Conservation (phyloP, 305 asterid species). For the Fraxinus angustifolia region DNA sequence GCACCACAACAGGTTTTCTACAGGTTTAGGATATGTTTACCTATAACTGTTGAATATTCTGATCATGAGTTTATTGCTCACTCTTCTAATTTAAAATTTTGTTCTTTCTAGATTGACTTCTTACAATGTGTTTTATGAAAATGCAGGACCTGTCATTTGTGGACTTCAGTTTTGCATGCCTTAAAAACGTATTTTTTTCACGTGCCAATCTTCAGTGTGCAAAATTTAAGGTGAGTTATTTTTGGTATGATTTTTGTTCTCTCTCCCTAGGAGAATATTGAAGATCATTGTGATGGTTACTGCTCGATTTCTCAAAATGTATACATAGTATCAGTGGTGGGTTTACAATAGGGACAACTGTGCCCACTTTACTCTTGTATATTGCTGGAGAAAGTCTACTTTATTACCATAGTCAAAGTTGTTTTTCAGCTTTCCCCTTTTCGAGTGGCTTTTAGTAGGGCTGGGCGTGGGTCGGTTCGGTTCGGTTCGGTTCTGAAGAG, state of each 20-base stretch:
- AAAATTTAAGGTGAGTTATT: conserved; percentile 62
- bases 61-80: conserved; percentile 6
- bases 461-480: too few species aligned
- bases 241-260: not conserved
- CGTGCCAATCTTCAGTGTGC: conserved; percentile 94
- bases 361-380: not conserved
- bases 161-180: conserved; percentile 91
- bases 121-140: conserved; percentile 16
- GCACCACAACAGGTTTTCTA: not conserved
- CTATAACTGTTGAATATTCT: not conserved
- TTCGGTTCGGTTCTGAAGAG: too few species aligned
- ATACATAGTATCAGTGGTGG: not conserved
- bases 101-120: not conserved
- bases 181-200: conserved; percentile 73
- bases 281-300: not conserved
- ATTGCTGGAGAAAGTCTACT: not conserved
- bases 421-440: not conserved
- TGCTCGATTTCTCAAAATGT: not conserved
- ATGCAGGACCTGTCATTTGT: conserved; percentile 85
- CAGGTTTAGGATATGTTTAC: not conserved
- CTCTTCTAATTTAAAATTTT: conserved; percentile 7
- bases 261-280: conserved; percentile 8
- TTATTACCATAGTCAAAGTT: not conserved
- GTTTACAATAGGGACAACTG: not conserved
- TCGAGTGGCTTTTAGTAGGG: not conserved